Base-by-base conservation (phyloP, 1,139 yeast genomes). In the Geotrichum citri-aurantii region DNA sequence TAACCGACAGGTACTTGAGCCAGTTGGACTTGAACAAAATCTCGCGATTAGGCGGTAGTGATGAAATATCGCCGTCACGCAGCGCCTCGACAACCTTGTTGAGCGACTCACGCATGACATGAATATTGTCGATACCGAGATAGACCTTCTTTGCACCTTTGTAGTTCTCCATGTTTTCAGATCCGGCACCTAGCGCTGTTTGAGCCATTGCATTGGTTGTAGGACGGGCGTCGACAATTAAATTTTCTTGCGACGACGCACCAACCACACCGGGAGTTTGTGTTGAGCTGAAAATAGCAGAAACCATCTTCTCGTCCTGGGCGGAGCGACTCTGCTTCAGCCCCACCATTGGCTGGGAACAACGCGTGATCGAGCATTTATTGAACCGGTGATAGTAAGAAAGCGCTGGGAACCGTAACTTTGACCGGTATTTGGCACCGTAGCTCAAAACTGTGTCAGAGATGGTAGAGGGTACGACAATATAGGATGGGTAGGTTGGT, bases 161-260 rank as follows among this genome's bases (percentile, higher is more conserved):
- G 73, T 93, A 92, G 68, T 89, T 83, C 62, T 92, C 98, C 79
- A 91, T 88, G 65, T 82, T 86, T 69, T 93, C 99, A 0, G 97
- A 87, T 0, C 99, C 99, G 5, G 98, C 99, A 6, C 99, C 99
- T 29, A 93, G 74, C 0, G 98, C 98, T 59, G 91, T 90, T 69
- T 93, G 99, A 0, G 97, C 99, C 83, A 91, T 83, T 11, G 99
- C 98, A 72, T 93, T 93, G 0, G 97, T 87, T 12, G 91, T 73
- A 0, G 99, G 99, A 59, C 99, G 77, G 27, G 96, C 87, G 74
- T 93, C 99, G 1, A 91, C 93, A 47, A 93, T 84, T 50, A 93
- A 72, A 65, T 92, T 91, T 55, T 81, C 79, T 57, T 82, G 70
- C 58, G 67, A 48, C 64, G 69, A 48, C 12, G 73, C 71, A 37